Percentiles rank a stretch among this genome's conserved stretches.
Conservation (phyloP, 1,284 basidiomycete species). For the Pulchroboletus neoregius region DNA sequence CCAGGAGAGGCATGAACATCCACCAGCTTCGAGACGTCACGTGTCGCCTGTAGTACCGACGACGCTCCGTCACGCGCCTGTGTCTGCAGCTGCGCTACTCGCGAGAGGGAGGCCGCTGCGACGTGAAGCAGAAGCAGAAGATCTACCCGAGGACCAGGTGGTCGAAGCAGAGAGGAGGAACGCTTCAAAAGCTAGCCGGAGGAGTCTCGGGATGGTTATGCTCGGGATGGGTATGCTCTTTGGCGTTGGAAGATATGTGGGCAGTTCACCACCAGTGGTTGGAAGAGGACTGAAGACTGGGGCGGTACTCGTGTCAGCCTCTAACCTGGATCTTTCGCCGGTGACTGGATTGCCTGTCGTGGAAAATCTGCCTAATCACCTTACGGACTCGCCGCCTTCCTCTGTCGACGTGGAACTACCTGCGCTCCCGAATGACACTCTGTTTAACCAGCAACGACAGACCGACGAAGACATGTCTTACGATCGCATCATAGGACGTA, state of each 20-base stretch:
- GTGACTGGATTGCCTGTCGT: slow-evolving; percentile 9
- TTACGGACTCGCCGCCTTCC: not conserved
- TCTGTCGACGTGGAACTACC: slow-evolving; percentile 25
- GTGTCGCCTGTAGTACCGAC: slow-evolving; percentile 30
- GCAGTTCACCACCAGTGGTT: slow-evolving; percentile 29
- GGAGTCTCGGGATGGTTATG: slow-evolving; percentile 69
- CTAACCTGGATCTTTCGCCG: slow-evolving; percentile 5
- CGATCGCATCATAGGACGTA: slow-evolving; percentile 74
- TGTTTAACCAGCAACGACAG: slow-evolving; percentile 26
- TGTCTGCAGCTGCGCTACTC: slow-evolving; percentile 21
- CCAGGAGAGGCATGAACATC: slow-evolving; percentile 47
- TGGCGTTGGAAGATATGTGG: slow-evolving; percentile 51
- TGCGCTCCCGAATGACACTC: slow-evolving; percentile 6
- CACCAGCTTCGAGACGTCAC: slow-evolving; percentile 37
- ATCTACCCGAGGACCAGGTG: slow-evolving; percentile 21
- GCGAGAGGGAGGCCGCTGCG: slow-evolving; percentile 47
- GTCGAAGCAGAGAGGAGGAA: slow-evolving; percentile 33
- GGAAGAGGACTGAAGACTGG: slow-evolving; percentile 33
- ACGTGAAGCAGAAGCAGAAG: slow-evolving; percentile 33
- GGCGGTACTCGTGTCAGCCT: slow-evolving; percentile 31
- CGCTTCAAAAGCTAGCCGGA: slow-evolving; percentile 57
- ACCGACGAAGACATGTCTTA: slow-evolving; percentile 34
- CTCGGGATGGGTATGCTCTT: slow-evolving; percentile 68
- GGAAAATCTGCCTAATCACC: not conserved
- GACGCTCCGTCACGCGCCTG: slow-evolving; percentile 33